Conservation (phyloP, 2,329 filamentous ascomycete genomes). For the Colletotrichum euphorbiae region DNA sequence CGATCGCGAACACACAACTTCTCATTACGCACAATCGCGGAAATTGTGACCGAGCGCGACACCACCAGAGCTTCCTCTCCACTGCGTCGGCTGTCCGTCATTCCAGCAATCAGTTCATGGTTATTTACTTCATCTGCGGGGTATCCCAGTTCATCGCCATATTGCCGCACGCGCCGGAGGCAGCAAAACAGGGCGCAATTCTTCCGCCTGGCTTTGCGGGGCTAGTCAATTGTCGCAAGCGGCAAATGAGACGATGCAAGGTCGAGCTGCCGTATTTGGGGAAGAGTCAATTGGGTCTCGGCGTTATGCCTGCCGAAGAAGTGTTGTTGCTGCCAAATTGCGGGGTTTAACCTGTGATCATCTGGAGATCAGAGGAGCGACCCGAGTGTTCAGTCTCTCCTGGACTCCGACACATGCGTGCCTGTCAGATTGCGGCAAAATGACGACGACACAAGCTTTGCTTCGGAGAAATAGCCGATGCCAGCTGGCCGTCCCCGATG, state of each 20-base stretch:
- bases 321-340: conserved; percentile 12
- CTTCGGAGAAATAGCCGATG: neutral
- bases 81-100: no score
- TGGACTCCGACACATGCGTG: conserved; percentile 16
- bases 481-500: neutral
- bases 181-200: neutral
- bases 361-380: conserved; percentile 29
- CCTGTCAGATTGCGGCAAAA: conserved; percentile 17
- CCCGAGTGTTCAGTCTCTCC: neutral
- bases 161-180: conserved; percentile 1
- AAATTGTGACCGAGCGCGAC: conserved; percentile 29
- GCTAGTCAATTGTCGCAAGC: neutral
- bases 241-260: neutral
- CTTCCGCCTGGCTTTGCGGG: conserved; percentile 2
- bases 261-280: conserved; percentile 6
- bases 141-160: conserved; percentile 12
- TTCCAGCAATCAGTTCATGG: conserved; percentile 33
- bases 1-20: neutral
- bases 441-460: conserved; percentile 10
- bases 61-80: neutral
- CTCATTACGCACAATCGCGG: conserved; percentile 9
- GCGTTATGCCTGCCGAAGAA: conserved; percentile 27
- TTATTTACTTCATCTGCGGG: conserved; percentile 14
- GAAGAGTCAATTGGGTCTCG: neutral
- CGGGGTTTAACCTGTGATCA: conserved; percentile 24